Conservation (phyloP, 805 yeast genomes). For the Lipomyces kockii region DNA sequence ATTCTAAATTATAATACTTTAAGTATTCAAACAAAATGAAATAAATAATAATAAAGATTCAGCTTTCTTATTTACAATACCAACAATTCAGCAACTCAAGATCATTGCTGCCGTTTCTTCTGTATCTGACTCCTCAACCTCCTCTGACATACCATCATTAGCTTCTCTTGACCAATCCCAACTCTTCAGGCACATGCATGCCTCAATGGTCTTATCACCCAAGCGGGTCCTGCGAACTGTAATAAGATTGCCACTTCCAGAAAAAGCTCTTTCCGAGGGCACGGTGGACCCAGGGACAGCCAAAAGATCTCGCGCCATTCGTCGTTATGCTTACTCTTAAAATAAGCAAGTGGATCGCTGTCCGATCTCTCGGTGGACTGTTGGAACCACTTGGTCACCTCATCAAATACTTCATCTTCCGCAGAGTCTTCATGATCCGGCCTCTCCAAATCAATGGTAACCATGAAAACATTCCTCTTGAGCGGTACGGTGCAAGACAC, state of each 20-base stretch:
- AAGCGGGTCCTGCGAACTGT: constrained; percentile 10
- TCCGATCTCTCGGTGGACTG: constrained; percentile 4
- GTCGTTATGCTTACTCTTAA: constrained; percentile 8
- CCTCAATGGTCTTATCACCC: neutral
- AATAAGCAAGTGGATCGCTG: constrained; percentile 8
- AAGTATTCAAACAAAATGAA: constrained; percentile 4
- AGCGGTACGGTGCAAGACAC: neutral
- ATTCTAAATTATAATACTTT: neutral
- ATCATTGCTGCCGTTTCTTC: constrained; percentile 8
- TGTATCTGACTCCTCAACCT: constrained; percentile 9
- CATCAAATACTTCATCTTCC: constrained; percentile 7
- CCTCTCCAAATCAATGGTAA: no score
- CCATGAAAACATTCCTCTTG: constrained; percentile 3
- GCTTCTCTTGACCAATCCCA: constrained; percentile 10
- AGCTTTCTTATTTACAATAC: neutral
- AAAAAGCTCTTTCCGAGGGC: constrained; percentile 6
- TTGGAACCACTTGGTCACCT: constrained; percentile 8
- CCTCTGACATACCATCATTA: constrained; percentile 1
- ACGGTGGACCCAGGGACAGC: constrained; percentile 9
- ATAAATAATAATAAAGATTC: neutral
- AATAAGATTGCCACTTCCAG: constrained; percentile 6
- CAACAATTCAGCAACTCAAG: no score
- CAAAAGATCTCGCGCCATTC: constrained; percentile 10
- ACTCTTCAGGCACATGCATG: constrained; percentile 6
- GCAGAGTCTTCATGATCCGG: constrained; percentile 6